Conservation (phyloP, 192 early-diverging fungal species). For the Radiomyces spectabilis region DNA sequence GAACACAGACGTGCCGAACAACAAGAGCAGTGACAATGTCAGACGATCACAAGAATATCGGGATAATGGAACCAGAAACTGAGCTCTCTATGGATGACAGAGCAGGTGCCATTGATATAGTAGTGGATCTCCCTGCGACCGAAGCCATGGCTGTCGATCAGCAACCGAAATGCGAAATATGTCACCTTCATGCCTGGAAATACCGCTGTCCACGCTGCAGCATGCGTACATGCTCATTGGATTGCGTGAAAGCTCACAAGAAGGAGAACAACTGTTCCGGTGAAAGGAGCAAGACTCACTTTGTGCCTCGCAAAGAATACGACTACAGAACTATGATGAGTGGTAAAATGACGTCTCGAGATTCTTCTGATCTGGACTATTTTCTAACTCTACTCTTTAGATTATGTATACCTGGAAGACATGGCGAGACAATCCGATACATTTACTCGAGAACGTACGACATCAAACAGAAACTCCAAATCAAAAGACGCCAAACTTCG, state of each 20-base stretch:
- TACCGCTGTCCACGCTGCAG: conserved; percentile 71
- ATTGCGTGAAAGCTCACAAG: conserved; percentile 63
- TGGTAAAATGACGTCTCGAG: conserved; percentile 29
- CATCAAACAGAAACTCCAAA: conserved; percentile 4
- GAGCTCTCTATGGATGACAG: too few relatives aligned
- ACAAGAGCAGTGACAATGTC: too few relatives aligned
- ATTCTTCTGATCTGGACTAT: too few relatives aligned
- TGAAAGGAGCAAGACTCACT: conserved; percentile 52
- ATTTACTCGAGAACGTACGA: conserved; percentile 37
- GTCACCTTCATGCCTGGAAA: conserved; percentile 32
- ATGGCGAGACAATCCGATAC: conserved; percentile 43
- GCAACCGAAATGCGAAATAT: conserved; percentile 49
- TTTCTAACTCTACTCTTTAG: too few relatives aligned
- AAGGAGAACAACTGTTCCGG: conserved; percentile 49
- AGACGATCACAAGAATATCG: too few relatives aligned
- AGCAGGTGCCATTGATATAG: too few relatives aligned
- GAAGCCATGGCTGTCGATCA: too few relatives aligned
- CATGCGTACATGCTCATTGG: conserved; percentile 53
- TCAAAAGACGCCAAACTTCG: conserved; percentile 14
- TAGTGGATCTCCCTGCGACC: too few relatives aligned
- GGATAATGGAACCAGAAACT: too few relatives aligned
- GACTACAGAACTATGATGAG: conserved; percentile 60
- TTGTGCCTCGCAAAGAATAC: conserved; percentile 51
- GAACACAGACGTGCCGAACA: too few relatives aligned
- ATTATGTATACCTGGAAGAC: conserved; percentile 67